Percentiles rank a stretch among this genome's conserved stretches.
Conservation (phyloP, 108 stramenopile genomes). For the Nitzschia sp. region DNA sequence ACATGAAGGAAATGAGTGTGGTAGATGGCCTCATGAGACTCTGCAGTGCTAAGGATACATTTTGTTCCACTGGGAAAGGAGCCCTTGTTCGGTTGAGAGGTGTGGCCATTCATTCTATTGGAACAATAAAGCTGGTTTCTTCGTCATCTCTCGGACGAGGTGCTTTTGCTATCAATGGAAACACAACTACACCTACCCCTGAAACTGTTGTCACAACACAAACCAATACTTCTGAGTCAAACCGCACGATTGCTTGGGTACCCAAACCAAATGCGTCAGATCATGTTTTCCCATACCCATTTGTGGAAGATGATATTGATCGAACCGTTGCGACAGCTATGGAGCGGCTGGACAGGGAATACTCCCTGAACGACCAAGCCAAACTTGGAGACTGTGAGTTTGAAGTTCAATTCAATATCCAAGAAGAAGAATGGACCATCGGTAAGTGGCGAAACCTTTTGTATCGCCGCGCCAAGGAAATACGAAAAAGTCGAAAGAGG, state of each 20-base stretch:
- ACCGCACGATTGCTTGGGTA: neutral
- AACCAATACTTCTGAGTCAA: neutral
- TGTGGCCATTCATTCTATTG: conserved; percentile 68
- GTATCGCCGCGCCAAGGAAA: conserved; percentile 1
- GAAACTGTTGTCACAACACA: neutral
- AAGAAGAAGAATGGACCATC: conserved; percentile 61
- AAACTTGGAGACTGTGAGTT: conserved; percentile 81
- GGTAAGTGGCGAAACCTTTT: conserved; percentile 57
- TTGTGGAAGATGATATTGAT: conserved; percentile 59
- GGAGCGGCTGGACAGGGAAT: conserved; percentile 56
- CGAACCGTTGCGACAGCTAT: conserved; percentile 43
- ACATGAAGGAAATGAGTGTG: conserved; percentile 72
- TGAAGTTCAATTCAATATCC: conserved; percentile 67
- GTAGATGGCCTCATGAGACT: conserved; percentile 84
- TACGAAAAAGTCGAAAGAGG: neutral
- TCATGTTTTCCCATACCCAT: conserved; percentile 63
- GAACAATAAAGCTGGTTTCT: conserved; percentile 69
- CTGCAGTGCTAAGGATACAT: conserved; percentile 57
- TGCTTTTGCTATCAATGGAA: conserved; percentile 31
- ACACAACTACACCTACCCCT: neutral
- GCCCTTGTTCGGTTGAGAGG: conserved; percentile 68
- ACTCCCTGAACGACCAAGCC: conserved; percentile 27
- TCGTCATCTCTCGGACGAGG: conserved; percentile 35
- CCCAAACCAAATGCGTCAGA: conserved; percentile 12
- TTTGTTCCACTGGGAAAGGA: conserved; percentile 65